Conservation (phyloP, 1,139 yeast species). For the Sugiyamaella japonica region DNA sequence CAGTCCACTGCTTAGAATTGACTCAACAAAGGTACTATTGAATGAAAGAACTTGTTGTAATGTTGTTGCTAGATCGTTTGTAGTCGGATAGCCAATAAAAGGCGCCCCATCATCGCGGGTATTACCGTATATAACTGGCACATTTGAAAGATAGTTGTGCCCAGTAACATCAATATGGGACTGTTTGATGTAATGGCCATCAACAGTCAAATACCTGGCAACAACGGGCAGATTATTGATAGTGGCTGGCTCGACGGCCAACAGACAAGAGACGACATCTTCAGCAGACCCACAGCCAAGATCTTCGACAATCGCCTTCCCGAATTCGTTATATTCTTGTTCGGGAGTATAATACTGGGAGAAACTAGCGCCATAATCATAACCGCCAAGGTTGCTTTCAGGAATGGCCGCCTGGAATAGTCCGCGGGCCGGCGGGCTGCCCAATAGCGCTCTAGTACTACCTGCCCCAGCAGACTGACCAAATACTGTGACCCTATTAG, state of each 20-base stretch:
- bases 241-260: conserved; percentile 2
- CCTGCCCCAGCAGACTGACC: conserved; percentile 46
- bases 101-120: conserved; percentile 13
- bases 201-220: conserved; percentile 9
- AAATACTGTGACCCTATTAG: conserved; percentile 39
- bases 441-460: conserved; percentile 10
- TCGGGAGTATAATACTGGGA: conserved; percentile 7
- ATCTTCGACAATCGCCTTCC: conserved; percentile 4
- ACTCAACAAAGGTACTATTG: background rate
- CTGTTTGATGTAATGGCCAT: conserved; percentile 10
- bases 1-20: background rate
- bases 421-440: conserved; percentile 9
- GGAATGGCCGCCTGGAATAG: conserved; percentile 11
- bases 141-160: conserved; percentile 8
- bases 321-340: background rate
- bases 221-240: background rate
- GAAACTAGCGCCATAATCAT: conserved; percentile 6
- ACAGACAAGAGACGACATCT: conserved; percentile 4
- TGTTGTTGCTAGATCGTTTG: background rate
- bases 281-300: background rate
- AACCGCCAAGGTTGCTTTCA: conserved; percentile 12
- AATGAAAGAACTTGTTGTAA: conserved; percentile 3
- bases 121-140: conserved; percentile 15
- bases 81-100: conserved; percentile 8
- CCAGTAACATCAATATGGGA: conserved; percentile 9